A percentile compares a stretch with the other conserved stretches of the same genome.
Conservation (phyloP, 495 filamentous ascomycete genomes). For the Cenococcum geophilum region DNA sequence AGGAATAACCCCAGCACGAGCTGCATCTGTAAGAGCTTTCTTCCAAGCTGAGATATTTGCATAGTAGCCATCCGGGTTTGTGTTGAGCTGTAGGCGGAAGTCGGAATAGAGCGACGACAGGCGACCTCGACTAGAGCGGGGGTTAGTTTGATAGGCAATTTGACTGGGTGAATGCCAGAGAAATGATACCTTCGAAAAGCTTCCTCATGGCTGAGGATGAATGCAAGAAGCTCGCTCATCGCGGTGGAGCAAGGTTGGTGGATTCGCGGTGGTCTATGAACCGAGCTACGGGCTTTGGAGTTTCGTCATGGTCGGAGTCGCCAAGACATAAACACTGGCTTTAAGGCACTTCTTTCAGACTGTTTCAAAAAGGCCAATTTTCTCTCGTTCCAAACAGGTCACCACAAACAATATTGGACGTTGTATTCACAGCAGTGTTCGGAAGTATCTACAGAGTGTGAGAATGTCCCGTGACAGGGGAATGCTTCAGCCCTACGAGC, state of each 20-base stretch:
- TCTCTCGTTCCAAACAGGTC: no score
- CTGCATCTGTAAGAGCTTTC: slow-evolving; percentile 60
- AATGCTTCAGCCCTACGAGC: no score
- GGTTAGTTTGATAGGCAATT: background rate
- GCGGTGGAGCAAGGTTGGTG: background rate
- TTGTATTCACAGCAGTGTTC: no score
- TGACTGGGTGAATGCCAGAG: background rate
- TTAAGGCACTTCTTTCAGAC: background rate
- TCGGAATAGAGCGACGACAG: slow-evolving; percentile 93
- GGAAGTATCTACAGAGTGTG: no score
- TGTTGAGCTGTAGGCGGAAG: slow-evolving; percentile 67
- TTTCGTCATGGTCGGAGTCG: slow-evolving; percentile 11
- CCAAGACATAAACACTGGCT: background rate
- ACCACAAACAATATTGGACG: no score
- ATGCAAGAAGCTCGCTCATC: slow-evolving; percentile 58
- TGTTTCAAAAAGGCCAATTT: background rate
- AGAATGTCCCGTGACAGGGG: background rate
- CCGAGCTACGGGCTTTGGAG: background rate
- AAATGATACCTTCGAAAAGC: slow-evolving; percentile 57
- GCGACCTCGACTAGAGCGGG: slow-evolving; percentile 55
- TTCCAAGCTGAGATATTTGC: slow-evolving; percentile 85
- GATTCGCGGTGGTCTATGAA: background rate
- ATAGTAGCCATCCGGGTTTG: slow-evolving; percentile 84
- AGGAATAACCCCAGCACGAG: slow-evolving; percentile 58
- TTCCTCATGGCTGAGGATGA: slow-evolving; percentile 56